These are phyloP conservation scores for Cystoderma amianthinum DNA, from an alignment of 768 basidiomycete genomes.

Conservation along the genomic window DNA sequence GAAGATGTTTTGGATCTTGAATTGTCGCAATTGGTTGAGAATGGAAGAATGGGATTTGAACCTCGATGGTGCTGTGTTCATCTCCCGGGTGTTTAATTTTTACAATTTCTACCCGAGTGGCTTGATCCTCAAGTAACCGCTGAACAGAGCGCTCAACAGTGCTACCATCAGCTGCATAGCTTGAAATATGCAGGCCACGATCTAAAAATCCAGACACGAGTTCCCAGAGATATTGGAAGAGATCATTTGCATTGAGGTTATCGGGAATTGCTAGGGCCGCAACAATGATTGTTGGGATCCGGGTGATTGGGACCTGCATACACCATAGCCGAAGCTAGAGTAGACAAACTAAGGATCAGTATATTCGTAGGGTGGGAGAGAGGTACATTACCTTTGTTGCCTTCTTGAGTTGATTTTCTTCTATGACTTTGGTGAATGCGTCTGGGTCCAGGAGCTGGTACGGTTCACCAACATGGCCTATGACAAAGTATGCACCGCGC, in stretches of 20 bases:
- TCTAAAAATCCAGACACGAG: constrained; percentile 19
- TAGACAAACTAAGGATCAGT: neutral
- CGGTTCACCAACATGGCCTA: constrained; percentile 18
- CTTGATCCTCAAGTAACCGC: too few species aligned
- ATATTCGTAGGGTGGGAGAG: neutral
- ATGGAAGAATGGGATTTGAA: too few species aligned
- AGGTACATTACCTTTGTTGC: constrained; percentile 14
- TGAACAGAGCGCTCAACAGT: constrained; percentile 21
- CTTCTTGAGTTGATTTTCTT: constrained; percentile 4
- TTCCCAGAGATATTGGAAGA: constrained; percentile 6
- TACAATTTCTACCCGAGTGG: too few species aligned
- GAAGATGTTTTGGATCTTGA: too few species aligned
- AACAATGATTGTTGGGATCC: constrained; percentile 21
- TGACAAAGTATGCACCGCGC: constrained; percentile 11
- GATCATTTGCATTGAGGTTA: constrained; percentile 7
- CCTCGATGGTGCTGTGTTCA: too few species aligned
- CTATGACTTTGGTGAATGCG: constrained; percentile 7
- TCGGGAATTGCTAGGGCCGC: constrained; percentile 18
- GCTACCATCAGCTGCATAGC: constrained; percentile 28
- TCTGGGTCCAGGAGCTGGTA: constrained; percentile 16
- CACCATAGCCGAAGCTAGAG: constrained; percentile 25
- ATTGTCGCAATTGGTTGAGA: too few species aligned
- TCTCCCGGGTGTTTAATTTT: too few species aligned
- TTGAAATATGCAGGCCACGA: constrained; percentile 15
- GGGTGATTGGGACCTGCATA: constrained; percentile 19